phyloP scores from a whole-genome alignment of 2,329 filamentous ascomycete genomes.

The Colletotrichum truncatum region DNA sequence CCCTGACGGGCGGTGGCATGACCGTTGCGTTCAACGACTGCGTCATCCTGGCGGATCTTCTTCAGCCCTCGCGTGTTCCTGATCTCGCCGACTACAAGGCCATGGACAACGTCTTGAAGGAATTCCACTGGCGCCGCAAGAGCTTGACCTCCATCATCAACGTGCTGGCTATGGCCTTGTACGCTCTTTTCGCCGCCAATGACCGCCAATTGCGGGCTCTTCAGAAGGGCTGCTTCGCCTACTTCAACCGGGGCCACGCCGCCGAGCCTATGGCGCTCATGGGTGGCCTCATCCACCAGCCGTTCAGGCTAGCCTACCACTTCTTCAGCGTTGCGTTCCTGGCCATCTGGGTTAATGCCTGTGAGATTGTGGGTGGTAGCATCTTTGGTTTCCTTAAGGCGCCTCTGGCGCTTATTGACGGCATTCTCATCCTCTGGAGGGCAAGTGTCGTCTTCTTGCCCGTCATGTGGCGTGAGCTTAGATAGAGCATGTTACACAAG shows the following conservation, averaged over 20 bases:
- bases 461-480: constrained; percentile 76
- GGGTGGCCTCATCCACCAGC: constrained; percentile 81
- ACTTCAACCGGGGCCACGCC: constrained; percentile 82
- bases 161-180: constrained; percentile 95
- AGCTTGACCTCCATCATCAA: constrained; percentile 88
- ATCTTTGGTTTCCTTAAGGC: constrained; percentile 64
- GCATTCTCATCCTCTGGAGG: constrained; percentile 78
- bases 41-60: constrained; percentile 77
- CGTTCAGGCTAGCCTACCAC: constrained; percentile 84
- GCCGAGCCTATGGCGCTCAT: constrained; percentile 85
- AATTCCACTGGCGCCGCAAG: constrained; percentile 91
- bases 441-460: constrained; percentile 86
- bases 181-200: constrained; percentile 89
- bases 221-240: constrained; percentile 90
- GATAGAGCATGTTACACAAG: constrained; percentile 21
- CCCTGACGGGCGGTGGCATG: constrained; percentile 96
- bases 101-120: constrained; percentile 74
- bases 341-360: constrained; percentile 74
- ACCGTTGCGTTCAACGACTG: constrained; percentile 96
- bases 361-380: constrained; percentile 49
- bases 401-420: constrained; percentile 72
- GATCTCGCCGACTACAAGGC: constrained; percentile 72
- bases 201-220: constrained; percentile 80
- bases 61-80: constrained; percentile 75
- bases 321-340: constrained; percentile 95